Conservation (phyloP, 371 early-diverging fungal genomes). For the Amoeboaphelidium protococcarum region DNA sequence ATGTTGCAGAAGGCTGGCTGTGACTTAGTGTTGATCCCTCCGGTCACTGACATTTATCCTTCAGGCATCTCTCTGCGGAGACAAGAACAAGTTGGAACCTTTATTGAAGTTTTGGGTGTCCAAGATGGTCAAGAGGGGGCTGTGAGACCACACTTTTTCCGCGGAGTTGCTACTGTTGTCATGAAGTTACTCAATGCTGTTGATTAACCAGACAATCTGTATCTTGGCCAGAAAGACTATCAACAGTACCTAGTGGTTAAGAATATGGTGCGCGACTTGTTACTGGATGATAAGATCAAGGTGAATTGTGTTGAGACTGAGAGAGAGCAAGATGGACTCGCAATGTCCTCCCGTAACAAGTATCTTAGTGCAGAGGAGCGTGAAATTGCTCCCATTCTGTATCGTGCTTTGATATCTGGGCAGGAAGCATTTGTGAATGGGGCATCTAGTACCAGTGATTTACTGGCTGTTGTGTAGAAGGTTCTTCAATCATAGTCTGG, state of each 20-base stretch:
- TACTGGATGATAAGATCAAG: conserved; percentile 45
- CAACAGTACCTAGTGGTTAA: conserved; percentile 79
- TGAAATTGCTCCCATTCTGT: conserved; percentile 38
- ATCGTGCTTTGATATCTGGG: conserved; percentile 32
- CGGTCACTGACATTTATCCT: conserved; percentile 75
- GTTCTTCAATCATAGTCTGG: conserved; percentile 5
- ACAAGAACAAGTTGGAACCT: conserved; percentile 46
- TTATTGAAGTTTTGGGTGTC: conserved; percentile 65
- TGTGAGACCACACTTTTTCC: conserved; percentile 78
- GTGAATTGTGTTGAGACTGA: conserved; percentile 46
- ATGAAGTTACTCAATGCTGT: conserved; percentile 71
- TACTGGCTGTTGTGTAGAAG: not conserved
- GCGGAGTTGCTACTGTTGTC: conserved; percentile 88
- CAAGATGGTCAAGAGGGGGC: conserved; percentile 75
- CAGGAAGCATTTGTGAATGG: conserved; percentile 14
- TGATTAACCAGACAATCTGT: conserved; percentile 51
- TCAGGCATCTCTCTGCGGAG: conserved; percentile 52
- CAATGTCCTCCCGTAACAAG: conserved; percentile 64
- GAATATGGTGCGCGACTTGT: conserved; percentile 37
- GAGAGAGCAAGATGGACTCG: conserved; percentile 62
- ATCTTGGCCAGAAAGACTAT: conserved; percentile 89
- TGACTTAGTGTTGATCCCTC: conserved; percentile 42
- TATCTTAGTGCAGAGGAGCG: conserved; percentile 50
- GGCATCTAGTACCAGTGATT: too few species aligned
- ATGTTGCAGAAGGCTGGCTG: conserved; percentile 14